phyloP scores from a whole-genome alignment of 306 rosid species.

The Carpinus fangiana region DNA sequence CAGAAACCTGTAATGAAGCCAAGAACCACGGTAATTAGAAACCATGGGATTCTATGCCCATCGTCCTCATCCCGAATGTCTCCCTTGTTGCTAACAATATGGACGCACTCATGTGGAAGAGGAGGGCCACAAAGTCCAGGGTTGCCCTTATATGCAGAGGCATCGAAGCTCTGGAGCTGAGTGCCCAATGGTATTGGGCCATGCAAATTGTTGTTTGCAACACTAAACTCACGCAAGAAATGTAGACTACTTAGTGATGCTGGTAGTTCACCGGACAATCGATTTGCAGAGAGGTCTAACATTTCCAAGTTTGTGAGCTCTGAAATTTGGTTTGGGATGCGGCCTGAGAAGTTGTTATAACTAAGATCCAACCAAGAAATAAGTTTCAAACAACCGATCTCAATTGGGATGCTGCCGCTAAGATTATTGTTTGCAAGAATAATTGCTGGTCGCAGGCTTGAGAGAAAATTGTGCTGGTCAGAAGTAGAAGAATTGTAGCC shows the following conservation, averaged over 20 bases:
- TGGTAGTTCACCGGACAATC: too few species aligned
- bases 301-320: too few species aligned
- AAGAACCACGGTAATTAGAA: not conserved
- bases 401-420: not conserved
- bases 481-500: too few species aligned
- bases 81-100: not conserved
- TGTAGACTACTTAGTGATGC: not conserved
- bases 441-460: too few species aligned
- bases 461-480: too few species aligned
- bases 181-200: slow-evolving; percentile 11
- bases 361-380: not conserved
- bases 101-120: not conserved
- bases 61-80: not conserved
- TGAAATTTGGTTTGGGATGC: not conserved
- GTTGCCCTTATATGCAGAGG: slow-evolving; percentile 1
- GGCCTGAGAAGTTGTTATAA: not conserved
- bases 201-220: not conserved
- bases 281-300: too few species aligned
- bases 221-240: slow-evolving; percentile 6
- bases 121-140: not conserved
- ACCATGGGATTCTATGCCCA: not conserved
- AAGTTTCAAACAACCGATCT: not conserved
- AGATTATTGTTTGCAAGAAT: not conserved
- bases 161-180: not conserved
- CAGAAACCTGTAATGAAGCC: slow-evolving; percentile 14